Conservation (phyloP, 1,139 yeast genomes). For the Lodderomyces orthopsilosis region DNA sequence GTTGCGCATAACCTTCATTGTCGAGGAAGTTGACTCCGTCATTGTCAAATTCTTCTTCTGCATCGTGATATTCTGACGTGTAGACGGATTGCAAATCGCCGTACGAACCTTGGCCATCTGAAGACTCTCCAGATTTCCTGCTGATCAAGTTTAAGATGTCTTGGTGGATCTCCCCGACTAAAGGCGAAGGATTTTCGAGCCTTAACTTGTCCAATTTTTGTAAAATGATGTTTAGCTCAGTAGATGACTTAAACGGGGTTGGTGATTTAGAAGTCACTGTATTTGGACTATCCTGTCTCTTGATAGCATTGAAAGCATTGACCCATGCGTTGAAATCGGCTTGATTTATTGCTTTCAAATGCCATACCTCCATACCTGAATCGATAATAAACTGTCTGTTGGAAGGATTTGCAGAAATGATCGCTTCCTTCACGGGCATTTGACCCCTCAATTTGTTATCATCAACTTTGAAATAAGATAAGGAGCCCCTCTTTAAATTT, state of each 20-base stretch:
- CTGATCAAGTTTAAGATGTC: conserved; percentile 12
- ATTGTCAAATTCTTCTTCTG: conserved; percentile 52
- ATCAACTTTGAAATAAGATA: conserved; percentile 72
- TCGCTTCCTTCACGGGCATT: conserved; percentile 81
- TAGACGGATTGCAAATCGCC: conserved; percentile 28
- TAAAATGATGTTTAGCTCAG: conserved; percentile 18
- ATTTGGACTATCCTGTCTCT: conserved; percentile 17
- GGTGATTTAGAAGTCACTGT: conserved; percentile 7
- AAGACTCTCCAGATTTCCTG: conserved; percentile 7
- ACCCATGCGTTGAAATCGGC: conserved; percentile 82
- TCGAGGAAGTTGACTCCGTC: conserved; percentile 38
- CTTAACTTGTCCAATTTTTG: conserved; percentile 24
- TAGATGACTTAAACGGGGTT: conserved; percentile 1
- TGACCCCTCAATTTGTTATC: conserved; percentile 82
- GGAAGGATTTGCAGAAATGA: conserved; percentile 72
- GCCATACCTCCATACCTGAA: conserved; percentile 97
- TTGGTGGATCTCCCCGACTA: conserved; percentile 13
- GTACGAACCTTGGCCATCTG: conserved; percentile 5
- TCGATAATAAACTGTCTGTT: conserved; percentile 75
- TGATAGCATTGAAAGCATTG: conserved; percentile 61
- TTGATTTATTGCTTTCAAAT: conserved; percentile 62
- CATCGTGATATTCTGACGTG: conserved; percentile 62
- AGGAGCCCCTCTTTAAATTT: conserved; percentile 76
- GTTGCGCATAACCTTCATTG: conserved; percentile 10
- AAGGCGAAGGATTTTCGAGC: conserved; percentile 12